Evolutionary conservation across 345 rosid genomes (phyloP), one percentile per base, ranked within the genome.

Genomic region (Eucalyptus decipiens): DNA sequence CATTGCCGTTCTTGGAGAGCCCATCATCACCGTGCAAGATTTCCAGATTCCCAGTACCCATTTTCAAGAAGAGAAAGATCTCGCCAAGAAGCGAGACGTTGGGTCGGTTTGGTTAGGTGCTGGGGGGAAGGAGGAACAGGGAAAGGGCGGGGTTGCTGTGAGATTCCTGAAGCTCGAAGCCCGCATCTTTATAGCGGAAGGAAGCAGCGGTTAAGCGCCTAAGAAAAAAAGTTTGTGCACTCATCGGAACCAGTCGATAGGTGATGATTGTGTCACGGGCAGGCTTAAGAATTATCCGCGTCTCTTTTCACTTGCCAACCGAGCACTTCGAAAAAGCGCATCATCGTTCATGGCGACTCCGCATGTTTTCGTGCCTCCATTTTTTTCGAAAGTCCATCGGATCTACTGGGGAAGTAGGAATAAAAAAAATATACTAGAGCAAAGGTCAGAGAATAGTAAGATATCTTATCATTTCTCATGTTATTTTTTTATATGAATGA

Each of bases 1-100:
- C 95, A 87, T 91, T 93, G 91, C 92, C 92, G 54, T 91, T 90
- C 86, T 94, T 94, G 26, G 94, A 80, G 91, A 94, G 94, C 6
- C 93, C 95, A 90, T 93, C 95, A 89, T 93, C 96, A 51, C 28
- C 3, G 83, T 76, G 83, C 83, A 40, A 76, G 83, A 21, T 40
- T 40, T 42, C 83, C 24, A 76, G 83, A 76, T 14, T 1, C 47
- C 24, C 83, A 2, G 83, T 76, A 76, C 30, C 83, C 83, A 76
- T 76, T 42, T 76, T 42, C 83, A 76, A 40, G 28, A 76, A 76
- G 26, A 24, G 23, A 11, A 11, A 76, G 28, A 40, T 37, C 23
- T 72, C 28, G 11, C 47, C 26, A 69, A 34, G 23, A 69, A 6
- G 83, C 34, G 76, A 30, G 76, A 58, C 88, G 40, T 45, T 62